Evolutionary conservation across 257 asterid species (phyloP), one percentile per base, ranked within the genome.

Genomic region (Galeopsis tetrahit): DNA sequence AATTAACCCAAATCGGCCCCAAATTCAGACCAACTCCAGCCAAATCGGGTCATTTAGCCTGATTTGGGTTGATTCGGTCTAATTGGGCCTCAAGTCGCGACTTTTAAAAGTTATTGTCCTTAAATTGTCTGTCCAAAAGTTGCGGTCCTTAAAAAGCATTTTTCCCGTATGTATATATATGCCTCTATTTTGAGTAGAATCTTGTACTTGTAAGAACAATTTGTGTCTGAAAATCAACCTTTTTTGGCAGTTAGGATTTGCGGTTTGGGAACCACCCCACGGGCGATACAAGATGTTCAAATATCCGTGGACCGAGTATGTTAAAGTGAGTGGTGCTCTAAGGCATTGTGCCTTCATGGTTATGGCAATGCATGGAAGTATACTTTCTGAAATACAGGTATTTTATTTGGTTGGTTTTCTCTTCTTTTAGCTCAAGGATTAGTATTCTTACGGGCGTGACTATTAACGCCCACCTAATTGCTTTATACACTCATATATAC

Each of bases 241-340:
- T 63, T 6, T 67, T 73, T 73, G 46, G 63, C 87, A 88, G 97
- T 77, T 90, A 46, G 85, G 87, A 65, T 95, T 92, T 75, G 99
- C 99, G 9, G 62, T 83, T 55, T 95, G 99, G 99, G 99, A 95
- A 81, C 99, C 98, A 0, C 98, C 99, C 75, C 99, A 95, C 59
- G 99, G 99, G 35, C 97, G 92, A 14, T 95, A 95, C 87, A 95
- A 77, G 53, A 95, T 92, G 98, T 87, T 88, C 59, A 85, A 78
- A 2, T 95, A 90, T 78, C 99, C 99, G 2, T 92, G 98, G 99
- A 77, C 85, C 43, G 89, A 89, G 10, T 95, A 89, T 73, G 92
- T 92, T 33, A 91, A 85, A 87, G 97, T 92, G 60, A 95, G 97
- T 15, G 98, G 99, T 55, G 95, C 98, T 67, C 64, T 95, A 10